These are phyloP conservation scores for Naganishia vishniacii DNA, from an alignment of 768 basidiomycete genomes.

Conservation along the genomic window DNA sequence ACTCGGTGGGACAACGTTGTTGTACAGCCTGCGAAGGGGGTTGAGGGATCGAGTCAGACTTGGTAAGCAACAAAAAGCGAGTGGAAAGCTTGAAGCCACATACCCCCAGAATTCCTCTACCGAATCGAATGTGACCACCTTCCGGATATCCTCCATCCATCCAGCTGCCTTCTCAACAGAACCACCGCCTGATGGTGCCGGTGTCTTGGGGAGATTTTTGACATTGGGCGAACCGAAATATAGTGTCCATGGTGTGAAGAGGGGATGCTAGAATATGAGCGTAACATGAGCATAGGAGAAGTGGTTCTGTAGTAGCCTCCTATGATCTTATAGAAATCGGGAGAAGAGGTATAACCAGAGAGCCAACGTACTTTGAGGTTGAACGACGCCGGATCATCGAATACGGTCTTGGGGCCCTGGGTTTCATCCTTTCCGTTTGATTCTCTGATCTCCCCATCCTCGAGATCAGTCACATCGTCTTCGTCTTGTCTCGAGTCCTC, in stretches of 20 bases:
- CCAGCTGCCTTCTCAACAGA: conserved; percentile 51
- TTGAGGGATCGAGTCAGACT: too few species aligned
- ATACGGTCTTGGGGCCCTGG: conserved; percentile 67
- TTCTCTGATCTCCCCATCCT: conserved; percentile 65
- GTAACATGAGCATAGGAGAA: neutral
- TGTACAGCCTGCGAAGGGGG: conserved; percentile 63
- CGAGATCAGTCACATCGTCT: conserved; percentile 52
- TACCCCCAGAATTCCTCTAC: conserved; percentile 99
- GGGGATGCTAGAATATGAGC: conserved; percentile 63
- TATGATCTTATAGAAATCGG: too few species aligned
- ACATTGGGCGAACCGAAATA: conserved; percentile 96
- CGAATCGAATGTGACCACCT: conserved; percentile 88
- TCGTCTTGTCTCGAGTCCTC: conserved; percentile 53
- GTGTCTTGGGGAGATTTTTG: conserved; percentile 64
- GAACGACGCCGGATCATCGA: conserved; percentile 85
- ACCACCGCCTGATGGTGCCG: conserved; percentile 57
- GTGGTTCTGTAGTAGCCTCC: too few species aligned
- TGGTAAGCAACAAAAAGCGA: too few species aligned
- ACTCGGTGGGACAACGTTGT: conserved; percentile 94
- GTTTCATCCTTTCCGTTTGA: conserved; percentile 34
- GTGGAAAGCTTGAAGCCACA: conserved; percentile 44
- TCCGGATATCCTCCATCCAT: conserved; percentile 99
- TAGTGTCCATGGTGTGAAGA: conserved; percentile 90
- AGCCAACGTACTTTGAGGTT: conserved; percentile 75
- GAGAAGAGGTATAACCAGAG: neutral